Percentiles rank a stretch among this genome's conserved stretches.
Conservation (phyloP, 331 rosid genomes). For the Malus hybrid region DNA sequence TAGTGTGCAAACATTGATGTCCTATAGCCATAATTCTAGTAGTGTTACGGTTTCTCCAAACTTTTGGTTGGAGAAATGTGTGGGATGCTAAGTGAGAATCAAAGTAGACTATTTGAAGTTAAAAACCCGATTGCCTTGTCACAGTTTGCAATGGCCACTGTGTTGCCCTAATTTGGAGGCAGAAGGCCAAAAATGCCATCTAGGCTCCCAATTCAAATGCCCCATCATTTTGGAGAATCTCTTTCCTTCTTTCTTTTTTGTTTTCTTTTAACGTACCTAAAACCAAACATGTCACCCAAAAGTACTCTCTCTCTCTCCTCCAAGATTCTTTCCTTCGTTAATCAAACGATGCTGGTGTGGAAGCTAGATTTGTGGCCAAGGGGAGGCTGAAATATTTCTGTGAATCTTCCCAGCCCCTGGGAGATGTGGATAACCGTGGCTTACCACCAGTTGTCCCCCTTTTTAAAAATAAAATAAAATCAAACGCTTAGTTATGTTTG, state of each 20-base stretch:
- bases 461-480: too few species aligned
- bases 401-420: accelerated
- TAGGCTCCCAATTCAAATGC: neutral
- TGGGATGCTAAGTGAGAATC: slow-evolving; percentile 16
- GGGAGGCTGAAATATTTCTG: too few species aligned
- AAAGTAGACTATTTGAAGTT: slow-evolving; percentile 6
- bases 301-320: too few species aligned
- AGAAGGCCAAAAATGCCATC: slow-evolving; percentile 1
- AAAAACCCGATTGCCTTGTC: slow-evolving; percentile 6
- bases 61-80: neutral
- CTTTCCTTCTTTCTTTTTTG: slow-evolving; percentile 2
- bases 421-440: too few species aligned
- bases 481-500: too few species aligned
- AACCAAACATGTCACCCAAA: neutral
- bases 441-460: too few species aligned
- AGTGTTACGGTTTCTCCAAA: neutral
- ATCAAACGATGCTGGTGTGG: too few species aligned
- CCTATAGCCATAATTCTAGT: too few species aligned
- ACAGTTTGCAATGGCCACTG: neutral
- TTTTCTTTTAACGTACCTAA: neutral
- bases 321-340: too few species aligned
- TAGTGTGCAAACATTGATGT: too few species aligned
- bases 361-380: too few species aligned
- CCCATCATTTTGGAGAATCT: slow-evolving; percentile 24
- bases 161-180: neutral